A percentile compares a stretch with the other conserved stretches of the same genome.
Conservation (phyloP, 768 basidiomycete species). For the Guyanaporus albipodus region DNA sequence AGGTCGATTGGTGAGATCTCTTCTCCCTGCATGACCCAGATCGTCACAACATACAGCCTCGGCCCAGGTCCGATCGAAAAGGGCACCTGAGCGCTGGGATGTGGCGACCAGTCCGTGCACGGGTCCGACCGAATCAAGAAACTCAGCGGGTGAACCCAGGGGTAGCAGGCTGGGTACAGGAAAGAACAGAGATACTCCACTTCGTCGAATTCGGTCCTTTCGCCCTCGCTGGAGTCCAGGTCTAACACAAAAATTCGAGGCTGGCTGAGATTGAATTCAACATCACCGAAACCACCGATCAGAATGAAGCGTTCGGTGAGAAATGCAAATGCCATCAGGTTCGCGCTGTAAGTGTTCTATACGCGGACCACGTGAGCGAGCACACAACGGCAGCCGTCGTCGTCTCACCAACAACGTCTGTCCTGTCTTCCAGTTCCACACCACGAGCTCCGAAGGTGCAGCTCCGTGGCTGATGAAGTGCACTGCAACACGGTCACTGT, state of each 20-base stretch:
- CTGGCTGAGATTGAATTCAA: constrained; percentile 19
- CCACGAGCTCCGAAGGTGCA: constrained; percentile 43
- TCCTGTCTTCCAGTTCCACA: constrained; percentile 70
- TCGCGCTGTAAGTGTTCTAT: constrained; percentile 28
- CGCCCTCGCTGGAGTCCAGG: constrained; percentile 32
- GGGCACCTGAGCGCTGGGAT: constrained; percentile 35
- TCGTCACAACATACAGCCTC: constrained; percentile 45
- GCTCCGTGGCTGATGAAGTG: constrained; percentile 37
- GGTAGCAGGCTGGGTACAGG: constrained; percentile 37
- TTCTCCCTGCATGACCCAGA: constrained; percentile 35
- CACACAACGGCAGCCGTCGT: background rate
- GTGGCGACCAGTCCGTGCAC: constrained; percentile 42
- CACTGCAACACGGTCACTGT: constrained; percentile 48
- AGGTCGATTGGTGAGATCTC: constrained; percentile 34
- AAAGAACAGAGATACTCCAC: constrained; percentile 38
- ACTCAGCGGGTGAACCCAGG: constrained; percentile 25
- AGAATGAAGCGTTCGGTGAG: constrained; percentile 40
- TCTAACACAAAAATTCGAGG: constrained; percentile 39
- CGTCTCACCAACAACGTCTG: constrained; percentile 44
- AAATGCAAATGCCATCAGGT: constrained; percentile 41
- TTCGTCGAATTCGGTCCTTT: constrained; percentile 29
- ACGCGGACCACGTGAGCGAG: background rate
- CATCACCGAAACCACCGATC: constrained; percentile 27
- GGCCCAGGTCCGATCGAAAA: constrained; percentile 42
- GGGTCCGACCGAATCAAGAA: constrained; percentile 54